Base-by-base conservation (phyloP, 140 eudicot genomes). In the Erigeron philadelphicus region DNA sequence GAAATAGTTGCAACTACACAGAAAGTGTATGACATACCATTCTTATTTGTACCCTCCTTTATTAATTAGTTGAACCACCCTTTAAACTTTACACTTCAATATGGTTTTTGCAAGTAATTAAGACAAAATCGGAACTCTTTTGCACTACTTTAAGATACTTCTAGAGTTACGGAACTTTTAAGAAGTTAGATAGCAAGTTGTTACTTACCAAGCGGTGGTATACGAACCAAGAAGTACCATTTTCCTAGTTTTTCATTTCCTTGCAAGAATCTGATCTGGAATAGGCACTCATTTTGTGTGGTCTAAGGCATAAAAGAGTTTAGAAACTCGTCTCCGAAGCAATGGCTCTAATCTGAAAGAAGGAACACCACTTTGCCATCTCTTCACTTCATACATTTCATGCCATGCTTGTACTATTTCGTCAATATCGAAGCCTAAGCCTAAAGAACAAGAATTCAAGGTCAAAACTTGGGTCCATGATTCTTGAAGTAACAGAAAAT, bases 341-440 rank as follows among this genome's bases (percentile, higher is more conserved):
- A 89, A 69, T 15, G 96, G 98, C 68, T 93, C 95, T 17, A 89
- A 56, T 55, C 98, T 77, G 71, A 81, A 93, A 54, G 96, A 83
- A 9, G 93, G 87, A 67, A 93, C 80, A 10, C 86, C 80, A 60
- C 83, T 80, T 75, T 83, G 87, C 96, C 90, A 86, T 74, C 81
- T 86, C 68, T 86, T 86, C 40, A 92, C 96, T 75, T 90, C 97
- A 74, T 84, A 84, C 95, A 90, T 90, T 81, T 90, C 97, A 49
- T 84, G 88, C 97, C 95, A 87, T 50, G 97, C 97, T 67, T 90
- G 97, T 61, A 90, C 85, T 43, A 64, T 64, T 38, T 64, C 69
- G 43, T 74, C 77, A 53, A 73, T 73, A 23, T 73, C 77, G 23
- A 73, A 73, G 3, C 72, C 72, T 13, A 73, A 52, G 11, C 72